phyloP scores from a whole-genome alignment of 2,329 filamentous ascomycete genomes.

The Kalaharituber pfeilii region DNA sequence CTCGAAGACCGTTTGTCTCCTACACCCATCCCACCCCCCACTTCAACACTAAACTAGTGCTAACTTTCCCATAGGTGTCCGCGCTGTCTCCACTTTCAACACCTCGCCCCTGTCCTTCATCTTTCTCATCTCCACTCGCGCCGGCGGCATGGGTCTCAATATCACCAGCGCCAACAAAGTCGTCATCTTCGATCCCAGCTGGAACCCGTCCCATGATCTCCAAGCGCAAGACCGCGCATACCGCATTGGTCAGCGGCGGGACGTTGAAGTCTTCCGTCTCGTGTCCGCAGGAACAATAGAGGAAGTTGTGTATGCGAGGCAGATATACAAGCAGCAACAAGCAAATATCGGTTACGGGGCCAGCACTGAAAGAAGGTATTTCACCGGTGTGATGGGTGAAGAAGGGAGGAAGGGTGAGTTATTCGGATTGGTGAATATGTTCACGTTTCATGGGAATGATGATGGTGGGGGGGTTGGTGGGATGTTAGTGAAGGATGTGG shows the following conservation, averaged over 20 bases:
- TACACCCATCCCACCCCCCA: background rate
- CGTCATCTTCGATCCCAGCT: slow-evolving; percentile 90
- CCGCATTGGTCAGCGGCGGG: slow-evolving; percentile 76
- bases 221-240: slow-evolving; percentile 95
- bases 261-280: slow-evolving; percentile 89
- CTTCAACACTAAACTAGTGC: background rate
- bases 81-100: slow-evolving; percentile 80
- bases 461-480: background rate
- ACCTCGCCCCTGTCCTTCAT: slow-evolving; percentile 73
- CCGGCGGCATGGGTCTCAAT: slow-evolving; percentile 84
- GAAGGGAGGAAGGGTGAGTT: slow-evolving; percentile 75
- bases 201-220: slow-evolving; percentile 88
- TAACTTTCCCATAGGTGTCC: slow-evolving; percentile 22
- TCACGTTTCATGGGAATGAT: slow-evolving; percentile 62
- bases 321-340: slow-evolving; percentile 98
- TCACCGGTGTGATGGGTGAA: slow-evolving; percentile 80
- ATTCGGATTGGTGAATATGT: slow-evolving; percentile 75
- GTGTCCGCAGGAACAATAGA: slow-evolving; percentile 86
- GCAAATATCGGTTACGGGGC: slow-evolving; percentile 95
- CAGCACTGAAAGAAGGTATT: slow-evolving; percentile 85
- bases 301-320: slow-evolving; percentile 88
- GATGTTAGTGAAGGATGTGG: slow-evolving; percentile 76
- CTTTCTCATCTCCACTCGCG: slow-evolving; percentile 85
- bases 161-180: slow-evolving; percentile 98
- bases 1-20: slow-evolving; percentile 57